These are phyloP conservation scores for Paecilomyces variotii DNA, from an alignment of 2,329 filamentous ascomycete genomes.

Conservation along the genomic window DNA sequence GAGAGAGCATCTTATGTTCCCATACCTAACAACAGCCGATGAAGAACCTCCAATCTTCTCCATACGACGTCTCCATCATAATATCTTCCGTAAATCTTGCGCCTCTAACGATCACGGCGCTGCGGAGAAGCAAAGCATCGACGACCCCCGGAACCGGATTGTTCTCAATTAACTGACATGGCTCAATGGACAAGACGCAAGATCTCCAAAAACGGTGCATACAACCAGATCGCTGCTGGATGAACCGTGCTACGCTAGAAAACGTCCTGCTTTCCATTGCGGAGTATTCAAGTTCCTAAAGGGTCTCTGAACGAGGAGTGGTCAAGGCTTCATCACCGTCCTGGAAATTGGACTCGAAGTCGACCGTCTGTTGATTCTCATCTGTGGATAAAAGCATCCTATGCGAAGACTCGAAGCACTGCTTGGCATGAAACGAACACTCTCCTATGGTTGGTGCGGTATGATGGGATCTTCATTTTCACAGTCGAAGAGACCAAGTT, in stretches of 20 bases:
- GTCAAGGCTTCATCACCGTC: neutral
- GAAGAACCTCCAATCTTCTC: neutral
- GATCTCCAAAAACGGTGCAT: neutral
- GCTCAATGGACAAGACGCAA: neutral
- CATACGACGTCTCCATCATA: neutral
- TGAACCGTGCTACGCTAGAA: neutral
- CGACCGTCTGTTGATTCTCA: neutral
- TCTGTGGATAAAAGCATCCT: neutral
- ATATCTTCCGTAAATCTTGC: neutral
- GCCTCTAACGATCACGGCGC: neutral
- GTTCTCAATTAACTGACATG: neutral
- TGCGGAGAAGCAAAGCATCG: neutral
- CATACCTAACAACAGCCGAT: neutral
- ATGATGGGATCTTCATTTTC: neutral
- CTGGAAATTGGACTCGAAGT: neutral
- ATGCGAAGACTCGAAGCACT: neutral
- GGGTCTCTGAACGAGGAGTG: neutral
- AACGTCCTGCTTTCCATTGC: neutral
- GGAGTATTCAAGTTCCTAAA: neutral
- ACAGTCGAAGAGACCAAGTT: neutral
- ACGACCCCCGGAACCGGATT: neutral
- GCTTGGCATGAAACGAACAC: neutral
- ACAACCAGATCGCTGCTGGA: neutral
- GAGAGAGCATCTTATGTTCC: neutral
- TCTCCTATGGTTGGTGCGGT: neutral